These are phyloP conservation scores for Boletus rubroflammeus DNA, from an alignment of 768 basidiomycete species.

Conservation along the genomic window DNA sequence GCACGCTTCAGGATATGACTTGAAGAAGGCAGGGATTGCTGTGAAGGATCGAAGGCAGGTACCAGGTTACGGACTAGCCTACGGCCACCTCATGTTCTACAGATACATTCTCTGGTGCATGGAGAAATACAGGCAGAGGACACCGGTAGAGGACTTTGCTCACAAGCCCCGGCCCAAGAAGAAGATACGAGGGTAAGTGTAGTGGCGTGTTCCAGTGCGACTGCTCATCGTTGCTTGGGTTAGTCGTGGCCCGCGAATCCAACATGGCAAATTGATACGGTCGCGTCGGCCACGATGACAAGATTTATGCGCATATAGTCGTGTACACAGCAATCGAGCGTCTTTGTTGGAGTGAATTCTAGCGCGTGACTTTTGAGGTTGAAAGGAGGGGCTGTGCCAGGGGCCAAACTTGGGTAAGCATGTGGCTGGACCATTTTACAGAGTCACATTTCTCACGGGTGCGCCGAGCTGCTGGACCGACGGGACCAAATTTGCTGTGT, in stretches of 20 bases:
- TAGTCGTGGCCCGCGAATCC: slow-evolving; percentile 74
- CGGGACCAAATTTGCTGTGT: slow-evolving; percentile 13
- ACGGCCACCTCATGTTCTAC: slow-evolving; percentile 6
- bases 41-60: slow-evolving; percentile 70
- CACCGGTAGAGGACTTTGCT: slow-evolving; percentile 55
- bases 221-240: background rate
- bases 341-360: slow-evolving; percentile 8
- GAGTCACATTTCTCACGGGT: slow-evolving; percentile 31
- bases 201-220: background rate
- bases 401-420: slow-evolving; percentile 15
- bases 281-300: slow-evolving; percentile 46
- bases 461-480: slow-evolving; percentile 18
- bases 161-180: slow-evolving; percentile 68
- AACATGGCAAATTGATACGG: slow-evolving; percentile 71
- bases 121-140: slow-evolving; percentile 68
- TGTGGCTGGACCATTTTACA: slow-evolving; percentile 22
- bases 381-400: slow-evolving; percentile 17
- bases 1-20: slow-evolving; percentile 49
- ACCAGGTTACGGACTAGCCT: background rate
- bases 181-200: slow-evolving; percentile 71
- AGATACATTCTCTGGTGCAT: slow-evolving; percentile 86
- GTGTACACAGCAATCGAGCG: slow-evolving; percentile 14
- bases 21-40: slow-evolving; percentile 63
- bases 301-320: slow-evolving; percentile 3
- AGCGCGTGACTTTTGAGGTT: slow-evolving; percentile 9